A percentile compares a stretch with the other conserved stretches of the same genome.
Conservation (phyloP, 2,329 filamentous ascomycete genomes). For the Gaeumannomyces tritici region DNA sequence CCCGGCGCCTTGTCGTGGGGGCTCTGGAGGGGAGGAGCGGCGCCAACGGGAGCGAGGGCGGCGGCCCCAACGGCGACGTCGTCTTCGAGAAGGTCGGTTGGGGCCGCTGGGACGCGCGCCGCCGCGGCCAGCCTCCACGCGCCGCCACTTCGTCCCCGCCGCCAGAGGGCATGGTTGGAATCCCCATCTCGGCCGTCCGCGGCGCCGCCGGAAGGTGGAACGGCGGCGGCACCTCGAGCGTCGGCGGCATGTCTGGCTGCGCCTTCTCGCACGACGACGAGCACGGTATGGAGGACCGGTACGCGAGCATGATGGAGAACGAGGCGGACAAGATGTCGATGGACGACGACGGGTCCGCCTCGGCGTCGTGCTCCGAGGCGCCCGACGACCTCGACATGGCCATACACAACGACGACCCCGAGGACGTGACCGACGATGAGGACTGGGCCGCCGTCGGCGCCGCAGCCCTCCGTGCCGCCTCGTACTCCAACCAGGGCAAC, state of each 20-base stretch:
- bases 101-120: conserved; percentile 88
- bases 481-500: conserved; percentile 42
- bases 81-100: conserved; percentile 94
- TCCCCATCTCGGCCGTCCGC: conserved; percentile 42
- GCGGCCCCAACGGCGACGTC: conserved; percentile 59
- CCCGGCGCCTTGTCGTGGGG: conserved; percentile 82
- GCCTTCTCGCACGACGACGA: conserved; percentile 58
- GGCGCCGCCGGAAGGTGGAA: conserved; percentile 24
- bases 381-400: conserved; percentile 48
- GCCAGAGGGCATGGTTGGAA: conserved; percentile 36
- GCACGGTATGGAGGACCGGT: conserved; percentile 30
- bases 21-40: conserved; percentile 70
- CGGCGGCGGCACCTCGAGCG: conserved; percentile 47
- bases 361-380: conserved; percentile 68
- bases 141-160: conserved; percentile 30
- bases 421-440: conserved; percentile 88
- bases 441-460: conserved; percentile 90
- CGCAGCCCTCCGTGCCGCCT: conserved; percentile 65
- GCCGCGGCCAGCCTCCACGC: conserved; percentile 52
- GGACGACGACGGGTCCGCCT: conserved; percentile 47
- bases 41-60: conserved; percentile 40
- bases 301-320: conserved; percentile 63
- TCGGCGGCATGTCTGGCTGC: conserved; percentile 52
- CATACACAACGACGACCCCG: conserved; percentile 64
- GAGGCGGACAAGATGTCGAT: conserved; percentile 95